Conservation (phyloP, 352 stramenopile genomes). For the Thalassiosira livingstoniorum region DNA sequence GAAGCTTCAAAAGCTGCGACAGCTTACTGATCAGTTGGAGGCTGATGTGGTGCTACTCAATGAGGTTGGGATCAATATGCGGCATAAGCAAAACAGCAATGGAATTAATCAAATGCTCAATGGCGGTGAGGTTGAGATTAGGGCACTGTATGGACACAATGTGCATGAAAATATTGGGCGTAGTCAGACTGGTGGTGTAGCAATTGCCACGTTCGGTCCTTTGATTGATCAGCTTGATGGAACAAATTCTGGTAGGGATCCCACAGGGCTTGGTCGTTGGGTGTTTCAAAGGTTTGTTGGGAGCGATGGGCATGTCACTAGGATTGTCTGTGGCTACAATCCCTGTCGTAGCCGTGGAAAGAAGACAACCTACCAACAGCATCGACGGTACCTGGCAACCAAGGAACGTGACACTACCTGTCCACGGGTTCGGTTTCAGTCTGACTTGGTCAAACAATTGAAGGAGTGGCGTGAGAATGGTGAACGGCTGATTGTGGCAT, state of each 20-base stretch:
- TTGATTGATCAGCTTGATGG: conserved; percentile 1
- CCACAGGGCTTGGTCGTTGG: conserved; percentile 3
- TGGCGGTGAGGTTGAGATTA: not conserved
- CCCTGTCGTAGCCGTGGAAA: not conserved
- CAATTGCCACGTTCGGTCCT: not conserved
- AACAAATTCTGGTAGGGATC: not conserved
- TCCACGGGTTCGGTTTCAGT: not conserved
- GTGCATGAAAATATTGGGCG: not conserved
- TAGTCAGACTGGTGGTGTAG: conserved; percentile 6
- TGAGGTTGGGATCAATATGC: not conserved
- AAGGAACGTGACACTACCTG: not conserved
- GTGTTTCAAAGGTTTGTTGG: not conserved
- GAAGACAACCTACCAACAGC: conserved; percentile 8
- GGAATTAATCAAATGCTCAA: not conserved
- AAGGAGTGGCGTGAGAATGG: conserved; percentile 2
- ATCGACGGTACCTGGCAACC: not conserved
- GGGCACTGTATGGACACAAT: not conserved
- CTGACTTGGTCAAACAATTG: not conserved
- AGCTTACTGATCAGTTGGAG: not conserved
- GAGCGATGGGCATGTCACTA: not conserved
- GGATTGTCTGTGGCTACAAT: not conserved
- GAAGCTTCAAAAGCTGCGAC: not conserved
- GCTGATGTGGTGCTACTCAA: not conserved
- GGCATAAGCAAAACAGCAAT: not conserved
- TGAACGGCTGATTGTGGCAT: not conserved